phyloP scores from a whole-genome alignment of 345 rosid genomes.

The Erysimum cheiranthoides region DNA sequence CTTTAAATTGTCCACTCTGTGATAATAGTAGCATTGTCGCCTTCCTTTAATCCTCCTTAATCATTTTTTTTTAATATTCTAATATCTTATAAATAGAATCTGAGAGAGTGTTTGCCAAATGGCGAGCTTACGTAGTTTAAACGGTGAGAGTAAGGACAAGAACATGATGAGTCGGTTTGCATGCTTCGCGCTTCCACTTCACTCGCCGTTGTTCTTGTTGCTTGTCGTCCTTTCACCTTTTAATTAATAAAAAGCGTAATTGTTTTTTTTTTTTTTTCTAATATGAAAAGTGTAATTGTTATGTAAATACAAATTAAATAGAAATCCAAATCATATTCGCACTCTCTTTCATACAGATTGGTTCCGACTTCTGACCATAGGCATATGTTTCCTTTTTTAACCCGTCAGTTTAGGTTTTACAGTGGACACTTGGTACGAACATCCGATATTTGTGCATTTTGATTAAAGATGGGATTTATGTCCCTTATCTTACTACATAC shows the following conservation, averaged over 20 bases:
- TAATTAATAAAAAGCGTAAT: background rate
- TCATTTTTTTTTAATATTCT: background rate
- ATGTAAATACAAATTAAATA: background rate
- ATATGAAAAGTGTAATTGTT: too few relatives aligned
- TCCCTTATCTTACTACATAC: too few relatives aligned
- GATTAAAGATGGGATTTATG: too few relatives aligned
- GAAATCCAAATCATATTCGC: constrained; percentile 11
- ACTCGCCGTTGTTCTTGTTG: constrained; percentile 40
- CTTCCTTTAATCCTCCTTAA: constrained; percentile 6
- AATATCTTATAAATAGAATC: constrained; percentile 4
- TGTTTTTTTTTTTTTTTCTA: background rate
- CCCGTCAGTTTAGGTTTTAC: background rate
- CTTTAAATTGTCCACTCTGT: constrained; percentile 31
- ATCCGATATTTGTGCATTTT: too few relatives aligned
- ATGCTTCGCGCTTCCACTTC: constrained; percentile 45
- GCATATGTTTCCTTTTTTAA: background rate
- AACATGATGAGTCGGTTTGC: constrained; percentile 50
- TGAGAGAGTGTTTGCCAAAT: constrained; percentile 39
- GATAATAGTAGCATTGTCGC: background rate
- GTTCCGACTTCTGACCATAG: background rate
- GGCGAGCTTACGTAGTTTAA: constrained; percentile 36
- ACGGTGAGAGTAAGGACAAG: constrained; percentile 40
- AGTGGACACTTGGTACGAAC: too few relatives aligned
- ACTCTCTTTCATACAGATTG: constrained; percentile 9
- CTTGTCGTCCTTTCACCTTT: constrained; percentile 27